phyloP scores from a whole-genome alignment of 163 green algal genomes.

The Scenedesmus sp. region DNA sequence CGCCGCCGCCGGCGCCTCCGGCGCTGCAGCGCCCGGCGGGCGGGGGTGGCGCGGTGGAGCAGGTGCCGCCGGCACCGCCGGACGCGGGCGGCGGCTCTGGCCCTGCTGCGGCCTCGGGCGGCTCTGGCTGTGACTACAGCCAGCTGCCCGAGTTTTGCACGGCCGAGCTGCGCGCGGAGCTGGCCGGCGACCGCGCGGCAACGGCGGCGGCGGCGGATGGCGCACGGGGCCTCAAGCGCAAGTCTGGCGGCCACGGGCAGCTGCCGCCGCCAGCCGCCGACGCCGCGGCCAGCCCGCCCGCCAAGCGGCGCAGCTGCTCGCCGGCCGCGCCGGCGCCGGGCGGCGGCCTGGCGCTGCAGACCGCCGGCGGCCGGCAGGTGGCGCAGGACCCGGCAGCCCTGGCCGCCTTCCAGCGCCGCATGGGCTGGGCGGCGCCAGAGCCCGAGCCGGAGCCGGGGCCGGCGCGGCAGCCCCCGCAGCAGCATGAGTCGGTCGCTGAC shows the following conservation, averaged over 20 bases:
- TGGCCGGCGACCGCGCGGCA: background rate
- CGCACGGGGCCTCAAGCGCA: background rate
- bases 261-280: background rate
- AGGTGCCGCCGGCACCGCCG: background rate
- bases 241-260: background rate
- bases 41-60: background rate
- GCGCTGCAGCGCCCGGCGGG: background rate
- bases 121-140: too few species aligned
- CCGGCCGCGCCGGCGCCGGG: background rate
- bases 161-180: background rate
- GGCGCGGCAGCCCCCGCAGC: background rate
- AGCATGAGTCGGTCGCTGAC: constrained; percentile 8
- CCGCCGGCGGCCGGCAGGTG: background rate
- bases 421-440: background rate
- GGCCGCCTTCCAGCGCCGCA: background rate
- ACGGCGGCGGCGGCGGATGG: background rate
- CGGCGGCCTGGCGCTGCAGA: background rate
- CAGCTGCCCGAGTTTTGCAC: background rate
- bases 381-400: background rate
- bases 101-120: too few species aligned
- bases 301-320: background rate
- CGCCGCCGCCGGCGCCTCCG: background rate
- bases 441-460: background rate
- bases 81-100: too few species aligned
- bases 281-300: background rate